Base-by-base conservation (phyloP, 345 rosid species). In the Camelina hispida region DNA sequence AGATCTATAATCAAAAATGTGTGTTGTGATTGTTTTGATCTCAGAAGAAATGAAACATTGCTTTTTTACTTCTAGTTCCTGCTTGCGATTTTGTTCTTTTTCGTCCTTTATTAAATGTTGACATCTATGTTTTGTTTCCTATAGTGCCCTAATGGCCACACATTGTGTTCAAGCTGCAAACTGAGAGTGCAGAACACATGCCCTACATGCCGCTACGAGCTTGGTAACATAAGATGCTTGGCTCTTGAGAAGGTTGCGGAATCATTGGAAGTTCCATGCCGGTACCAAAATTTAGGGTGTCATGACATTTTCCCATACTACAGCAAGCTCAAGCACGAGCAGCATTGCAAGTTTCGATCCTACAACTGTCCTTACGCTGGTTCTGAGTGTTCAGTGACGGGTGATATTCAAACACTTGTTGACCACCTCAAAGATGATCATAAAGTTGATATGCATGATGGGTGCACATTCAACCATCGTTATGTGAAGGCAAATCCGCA, bases 361-460 rank as follows among this genome's bases (percentile, higher is more conserved):
- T 91, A 88, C 73, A 86, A 48, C 66, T 93, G 97, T 77, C 97
- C 97, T 9, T 88, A 93, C 66, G 97, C 97, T 34, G 96, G 97
- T 38, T 83, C 93, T 18, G 91, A 91, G 82, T 93, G 98, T 78
- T 82, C 90, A 50, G 83, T 88, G 76, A 82, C 87, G 3, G 98
- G 96, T 67, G 96, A 89, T 65, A 89, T 93, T 57, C 87, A 87
- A 13, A 66, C 59, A 11, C 94, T 93, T 20, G 91, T 86, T 47
- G 55, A 56, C 69, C 98, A 93, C 82, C 95, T 93, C 40, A 87
- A 83, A 82, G 83, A 87, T 77, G 93, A 91, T 53, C 98, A 93
- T 86, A 89, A 87, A 77, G 98, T 93, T 64, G 97, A 93, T 76
- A 87, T 89, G 97, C 97, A 91, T 57, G 86, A 88, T 55, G 96